Conservation (phyloP, 2,329 filamentous ascomycete genomes). For the Fusarium nelsonii region DNA sequence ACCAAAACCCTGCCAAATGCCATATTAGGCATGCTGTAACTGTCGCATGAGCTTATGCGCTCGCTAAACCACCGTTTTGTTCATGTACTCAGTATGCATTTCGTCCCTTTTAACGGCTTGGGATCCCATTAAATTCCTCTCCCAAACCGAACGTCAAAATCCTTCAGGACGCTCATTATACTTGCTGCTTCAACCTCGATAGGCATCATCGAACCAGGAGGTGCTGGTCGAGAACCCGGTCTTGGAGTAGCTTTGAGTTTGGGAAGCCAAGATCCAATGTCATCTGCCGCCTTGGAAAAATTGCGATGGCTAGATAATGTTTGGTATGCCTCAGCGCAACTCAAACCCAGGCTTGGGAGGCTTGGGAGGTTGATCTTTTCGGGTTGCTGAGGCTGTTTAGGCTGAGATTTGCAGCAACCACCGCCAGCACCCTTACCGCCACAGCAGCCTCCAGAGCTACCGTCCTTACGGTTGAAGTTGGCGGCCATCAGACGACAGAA, state of each 20-base stretch:
- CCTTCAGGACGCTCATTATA: slow-evolving; percentile 86
- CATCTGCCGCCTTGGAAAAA: slow-evolving; percentile 78
- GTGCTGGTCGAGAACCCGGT: slow-evolving; percentile 44
- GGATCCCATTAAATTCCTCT: slow-evolving; percentile 51
- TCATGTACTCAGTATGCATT: slow-evolving; percentile 16
- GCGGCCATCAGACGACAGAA: slow-evolving; percentile 87
- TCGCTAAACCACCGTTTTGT: slow-evolving; percentile 26
- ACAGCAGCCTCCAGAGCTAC: slow-evolving; percentile 68
- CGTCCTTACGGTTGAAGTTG: slow-evolving; percentile 63
- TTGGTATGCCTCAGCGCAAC: slow-evolving; percentile 82
- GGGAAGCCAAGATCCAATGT: slow-evolving; percentile 81
- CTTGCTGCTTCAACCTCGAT: slow-evolving; percentile 86
- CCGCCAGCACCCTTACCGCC: slow-evolving; percentile 69
- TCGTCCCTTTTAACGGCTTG: slow-evolving; percentile 30
- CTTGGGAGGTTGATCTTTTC: slow-evolving; percentile 54
- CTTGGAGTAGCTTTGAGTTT: slow-evolving; percentile 73
- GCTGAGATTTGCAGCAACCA: slow-evolving; percentile 71
- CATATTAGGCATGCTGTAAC: slow-evolving; percentile 38
- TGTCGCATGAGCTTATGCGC: slow-evolving; percentile 21
- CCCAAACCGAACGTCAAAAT: slow-evolving; percentile 82
- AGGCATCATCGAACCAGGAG: slow-evolving; percentile 63
- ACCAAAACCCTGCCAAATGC: slow-evolving; percentile 42
- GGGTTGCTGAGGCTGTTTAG: slow-evolving; percentile 46
- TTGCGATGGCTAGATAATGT: slow-evolving; percentile 81
- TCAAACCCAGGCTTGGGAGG: slow-evolving; percentile 69